phyloP scores from a whole-genome alignment of 345 rosid genomes.

The Hirschfeldia incana region DNA sequence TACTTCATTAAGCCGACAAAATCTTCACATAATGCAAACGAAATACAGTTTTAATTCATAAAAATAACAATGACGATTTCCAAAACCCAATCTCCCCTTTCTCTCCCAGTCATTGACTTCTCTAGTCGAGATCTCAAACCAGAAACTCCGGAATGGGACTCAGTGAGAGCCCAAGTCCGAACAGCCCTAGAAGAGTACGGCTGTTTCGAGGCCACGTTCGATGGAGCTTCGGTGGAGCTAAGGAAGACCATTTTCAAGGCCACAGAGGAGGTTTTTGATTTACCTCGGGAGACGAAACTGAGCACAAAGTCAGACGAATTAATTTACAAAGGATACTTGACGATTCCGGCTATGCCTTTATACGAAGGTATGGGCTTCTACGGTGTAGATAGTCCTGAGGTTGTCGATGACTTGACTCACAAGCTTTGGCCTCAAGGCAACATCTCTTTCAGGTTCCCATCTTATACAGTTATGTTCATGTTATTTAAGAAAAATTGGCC shows the following conservation, averaged over 20 bases:
- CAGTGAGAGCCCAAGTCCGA: constrained; percentile 40
- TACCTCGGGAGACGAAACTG: constrained; percentile 47
- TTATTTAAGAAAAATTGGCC: neutral
- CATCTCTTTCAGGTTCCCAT: constrained; percentile 27
- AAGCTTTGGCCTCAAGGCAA: constrained; percentile 38
- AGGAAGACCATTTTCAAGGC: constrained; percentile 39
- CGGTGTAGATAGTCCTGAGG: constrained; percentile 14
- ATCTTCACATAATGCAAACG: neutral
- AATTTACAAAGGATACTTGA: constrained; percentile 21
- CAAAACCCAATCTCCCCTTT: neutral
- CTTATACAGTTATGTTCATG: neutral
- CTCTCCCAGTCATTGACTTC: constrained; percentile 52
- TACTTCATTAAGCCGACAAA: neutral
- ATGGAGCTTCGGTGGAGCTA: constrained; percentile 43
- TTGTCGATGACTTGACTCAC: constrained; percentile 27
- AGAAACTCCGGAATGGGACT: constrained; percentile 46
- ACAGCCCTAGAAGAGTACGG: constrained; percentile 57
- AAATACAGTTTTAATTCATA: neutral
- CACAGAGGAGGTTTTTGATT: constrained; percentile 48
- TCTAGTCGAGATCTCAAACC: constrained; percentile 34
- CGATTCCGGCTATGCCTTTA: constrained; percentile 24
- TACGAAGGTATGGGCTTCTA: constrained; percentile 31
- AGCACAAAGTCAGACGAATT: too few species aligned
- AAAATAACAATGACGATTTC: neutral
- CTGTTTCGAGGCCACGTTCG: constrained; percentile 55